A percentile compares a stretch with the other conserved stretches of the same genome.
Conservation (phyloP, 495 filamentous ascomycete genomes). For the Podospora bellae-mahoneyi region DNA sequence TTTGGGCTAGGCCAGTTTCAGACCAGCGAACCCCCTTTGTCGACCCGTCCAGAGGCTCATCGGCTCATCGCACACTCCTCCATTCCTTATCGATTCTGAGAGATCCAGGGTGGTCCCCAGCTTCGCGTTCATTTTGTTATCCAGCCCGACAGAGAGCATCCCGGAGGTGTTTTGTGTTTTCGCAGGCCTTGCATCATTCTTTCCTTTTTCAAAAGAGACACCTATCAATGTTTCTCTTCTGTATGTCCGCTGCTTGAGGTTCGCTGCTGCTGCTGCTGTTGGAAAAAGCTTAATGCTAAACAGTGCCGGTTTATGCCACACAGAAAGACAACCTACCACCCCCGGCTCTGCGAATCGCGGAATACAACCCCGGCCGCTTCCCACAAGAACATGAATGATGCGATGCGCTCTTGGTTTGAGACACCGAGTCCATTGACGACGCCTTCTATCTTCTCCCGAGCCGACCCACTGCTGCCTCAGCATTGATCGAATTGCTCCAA, state of each 20-base stretch:
- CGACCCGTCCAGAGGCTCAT: neutral
- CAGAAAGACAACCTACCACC: slow-evolving; percentile 17
- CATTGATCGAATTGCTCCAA: slow-evolving; percentile 25
- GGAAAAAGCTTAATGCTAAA: slow-evolving; percentile 31
- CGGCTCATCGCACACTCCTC: neutral
- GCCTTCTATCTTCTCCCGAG: slow-evolving; percentile 23
- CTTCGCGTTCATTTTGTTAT: slow-evolving; percentile 13
- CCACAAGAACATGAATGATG: slow-evolving; percentile 40
- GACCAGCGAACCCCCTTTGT: slow-evolving; percentile 27
- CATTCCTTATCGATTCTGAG: slow-evolving; percentile 29
- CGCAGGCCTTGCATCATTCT: slow-evolving; percentile 9
- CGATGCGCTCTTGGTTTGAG: slow-evolving; percentile 40
- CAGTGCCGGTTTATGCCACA: slow-evolving; percentile 31
- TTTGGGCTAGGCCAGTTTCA: slow-evolving; percentile 32
- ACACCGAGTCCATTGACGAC: slow-evolving; percentile 40
- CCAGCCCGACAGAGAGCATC: slow-evolving; percentile 11
- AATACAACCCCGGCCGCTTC: slow-evolving; percentile 11
- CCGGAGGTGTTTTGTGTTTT: slow-evolving; percentile 14
- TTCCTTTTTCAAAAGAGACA: slow-evolving; percentile 5
- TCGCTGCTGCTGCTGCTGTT: neutral
- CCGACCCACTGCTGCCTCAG: slow-evolving; percentile 22
- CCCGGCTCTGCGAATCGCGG: slow-evolving; percentile 22
- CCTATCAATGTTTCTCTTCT: neutral
- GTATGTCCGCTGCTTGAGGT: neutral
- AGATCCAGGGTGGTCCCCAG: slow-evolving; percentile 17